Conservation (phyloP, 2,329 filamentous ascomycete species). For the Aspergillus uvarum region DNA sequence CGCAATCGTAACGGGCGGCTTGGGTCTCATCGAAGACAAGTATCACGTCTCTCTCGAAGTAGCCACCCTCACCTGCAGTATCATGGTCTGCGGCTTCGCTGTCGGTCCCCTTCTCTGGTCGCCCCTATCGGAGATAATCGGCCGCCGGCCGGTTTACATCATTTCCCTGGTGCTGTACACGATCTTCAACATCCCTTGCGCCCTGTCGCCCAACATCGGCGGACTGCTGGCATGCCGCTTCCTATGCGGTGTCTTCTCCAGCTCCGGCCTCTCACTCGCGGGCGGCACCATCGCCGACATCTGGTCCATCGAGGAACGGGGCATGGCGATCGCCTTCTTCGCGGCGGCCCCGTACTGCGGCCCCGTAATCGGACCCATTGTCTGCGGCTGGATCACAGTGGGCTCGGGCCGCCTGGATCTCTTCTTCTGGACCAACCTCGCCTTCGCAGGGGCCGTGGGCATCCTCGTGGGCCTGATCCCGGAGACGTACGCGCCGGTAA, state of each 20-base stretch:
- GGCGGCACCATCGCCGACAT: slow-evolving; percentile 54
- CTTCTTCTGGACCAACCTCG: slow-evolving; percentile 36
- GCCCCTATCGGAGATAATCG: slow-evolving; percentile 33
- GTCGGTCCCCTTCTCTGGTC: slow-evolving; percentile 45
- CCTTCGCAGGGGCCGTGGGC: slow-evolving; percentile 28
- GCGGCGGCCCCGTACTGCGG: slow-evolving; percentile 76
- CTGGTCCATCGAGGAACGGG: slow-evolving; percentile 74
- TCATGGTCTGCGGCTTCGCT: slow-evolving; percentile 77
- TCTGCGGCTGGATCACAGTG: slow-evolving; percentile 68
- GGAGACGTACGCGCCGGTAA: slow-evolving; percentile 38
- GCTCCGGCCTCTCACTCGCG: slow-evolving; percentile 29
- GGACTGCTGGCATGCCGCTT: slow-evolving; percentile 30
- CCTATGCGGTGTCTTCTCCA: slow-evolving; percentile 33
- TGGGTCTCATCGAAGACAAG: slow-evolving; percentile 60
- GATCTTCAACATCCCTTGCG: slow-evolving; percentile 39
- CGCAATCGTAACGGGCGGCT: slow-evolving; percentile 72
- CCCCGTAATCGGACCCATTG: slow-evolving; percentile 69
- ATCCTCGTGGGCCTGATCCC: slow-evolving; percentile 28
- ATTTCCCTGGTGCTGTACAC: slow-evolving; percentile 33
- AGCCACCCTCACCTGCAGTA: slow-evolving; percentile 65
- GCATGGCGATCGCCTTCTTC: slow-evolving; percentile 79
- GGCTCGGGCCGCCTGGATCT: slow-evolving; percentile 31
- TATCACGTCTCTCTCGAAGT: slow-evolving; percentile 73
- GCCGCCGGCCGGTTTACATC: slow-evolving; percentile 35
- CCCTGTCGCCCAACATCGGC: slow-evolving; percentile 33